Percentiles rank a stretch among this genome's conserved stretches.
Conservation (phyloP, 257 asterid species). For the Solanum raphanifolium region DNA sequence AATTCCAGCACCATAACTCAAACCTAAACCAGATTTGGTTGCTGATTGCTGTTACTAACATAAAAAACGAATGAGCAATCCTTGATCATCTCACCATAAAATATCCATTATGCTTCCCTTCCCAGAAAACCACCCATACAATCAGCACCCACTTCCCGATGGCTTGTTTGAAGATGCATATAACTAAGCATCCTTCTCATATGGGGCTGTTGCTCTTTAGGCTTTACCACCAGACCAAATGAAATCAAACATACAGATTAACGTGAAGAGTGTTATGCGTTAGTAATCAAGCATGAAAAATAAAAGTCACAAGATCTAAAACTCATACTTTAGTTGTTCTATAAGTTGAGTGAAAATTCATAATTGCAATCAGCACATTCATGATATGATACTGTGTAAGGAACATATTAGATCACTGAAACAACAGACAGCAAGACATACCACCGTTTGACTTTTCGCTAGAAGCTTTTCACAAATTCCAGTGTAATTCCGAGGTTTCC, state of each 20-base stretch:
- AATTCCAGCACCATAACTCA: not conserved
- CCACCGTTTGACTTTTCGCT: constrained; percentile 94
- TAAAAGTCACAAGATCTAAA: not conserved
- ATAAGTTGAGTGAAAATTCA: not conserved
- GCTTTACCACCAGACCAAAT: not conserved
- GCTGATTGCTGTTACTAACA: not conserved
- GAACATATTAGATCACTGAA: not conserved
- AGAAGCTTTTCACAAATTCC: constrained; percentile 87
- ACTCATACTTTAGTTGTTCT: not conserved
- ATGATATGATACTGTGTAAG: not conserved
- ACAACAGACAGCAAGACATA: constrained; percentile 24
- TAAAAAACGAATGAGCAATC: not conserved
- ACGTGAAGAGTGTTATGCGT: not conserved
- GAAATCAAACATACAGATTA: not conserved
- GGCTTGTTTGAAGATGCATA: not conserved
- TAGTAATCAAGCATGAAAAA: not conserved
- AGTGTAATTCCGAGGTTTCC: constrained; percentile 73
- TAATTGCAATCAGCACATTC: not conserved
- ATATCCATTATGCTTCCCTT: not conserved
- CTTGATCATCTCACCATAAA: not conserved
- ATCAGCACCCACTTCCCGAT: not conserved
- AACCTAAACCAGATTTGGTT: not conserved
- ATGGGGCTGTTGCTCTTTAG: not conserved
- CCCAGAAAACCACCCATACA: not conserved
- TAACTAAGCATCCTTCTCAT: not conserved